phyloP scores from a whole-genome alignment of 257 asterid genomes.

The Avicennia marina region DNA sequence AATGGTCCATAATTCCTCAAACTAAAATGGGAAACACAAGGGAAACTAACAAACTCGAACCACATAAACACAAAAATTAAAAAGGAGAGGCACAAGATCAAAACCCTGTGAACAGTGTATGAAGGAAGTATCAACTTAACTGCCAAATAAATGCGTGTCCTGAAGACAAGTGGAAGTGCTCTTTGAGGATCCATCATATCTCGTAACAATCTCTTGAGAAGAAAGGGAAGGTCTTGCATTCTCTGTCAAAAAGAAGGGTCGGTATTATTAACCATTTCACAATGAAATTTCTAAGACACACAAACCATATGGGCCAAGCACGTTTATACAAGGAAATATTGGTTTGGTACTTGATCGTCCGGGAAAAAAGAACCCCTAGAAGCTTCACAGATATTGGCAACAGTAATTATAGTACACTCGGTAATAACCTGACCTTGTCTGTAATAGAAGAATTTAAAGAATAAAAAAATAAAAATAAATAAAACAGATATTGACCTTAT shows the following conservation, averaged over 20 bases:
- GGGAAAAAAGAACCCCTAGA: too few species aligned
- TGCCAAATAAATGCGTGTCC: conserved; percentile 87
- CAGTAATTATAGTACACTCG: too few species aligned
- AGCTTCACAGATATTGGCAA: too few species aligned
- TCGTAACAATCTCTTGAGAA: conserved; percentile 74
- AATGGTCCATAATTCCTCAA: not conserved
- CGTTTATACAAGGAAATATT: not conserved
- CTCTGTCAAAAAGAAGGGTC: conserved; percentile 49
- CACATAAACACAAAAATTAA: not conserved
- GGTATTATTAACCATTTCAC: conserved; percentile 6
- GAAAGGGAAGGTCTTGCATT: conserved; percentile 94
- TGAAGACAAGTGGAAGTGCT: conserved; percentile 70
- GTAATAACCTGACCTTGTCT: too few species aligned
- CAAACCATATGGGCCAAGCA: not conserved
- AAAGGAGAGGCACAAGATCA: not conserved
- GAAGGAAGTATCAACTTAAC: conserved; percentile 53
- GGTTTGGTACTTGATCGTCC: too few species aligned
- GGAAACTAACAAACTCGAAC: not conserved
- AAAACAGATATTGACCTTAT: too few species aligned
- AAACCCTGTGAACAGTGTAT: not conserved
- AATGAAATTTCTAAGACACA: not conserved
- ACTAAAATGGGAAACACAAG: not conserved
- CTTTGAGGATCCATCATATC: conserved; percentile 88
- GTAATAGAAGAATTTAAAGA: too few species aligned
- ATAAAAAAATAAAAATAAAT: too few species aligned